Conservation (phyloP, 352 stramenopile species). For the Lagenidium giganteum region DNA sequence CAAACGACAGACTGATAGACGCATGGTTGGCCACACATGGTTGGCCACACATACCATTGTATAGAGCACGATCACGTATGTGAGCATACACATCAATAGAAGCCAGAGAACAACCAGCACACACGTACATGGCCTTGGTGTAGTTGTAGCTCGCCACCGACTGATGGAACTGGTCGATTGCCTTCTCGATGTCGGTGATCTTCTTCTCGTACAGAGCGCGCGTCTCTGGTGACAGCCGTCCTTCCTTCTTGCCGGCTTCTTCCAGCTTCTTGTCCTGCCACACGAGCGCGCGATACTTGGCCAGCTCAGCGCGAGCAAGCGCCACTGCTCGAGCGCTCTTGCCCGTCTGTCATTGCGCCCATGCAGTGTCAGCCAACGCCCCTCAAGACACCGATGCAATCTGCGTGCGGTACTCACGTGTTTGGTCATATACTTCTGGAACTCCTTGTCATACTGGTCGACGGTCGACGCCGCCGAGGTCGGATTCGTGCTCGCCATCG, state of each 20-base stretch:
- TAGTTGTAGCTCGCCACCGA: slow-evolving; percentile 59
- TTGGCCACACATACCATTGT: background rate
- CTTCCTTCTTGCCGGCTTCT: slow-evolving; percentile 49
- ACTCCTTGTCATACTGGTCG: slow-evolving; percentile 75
- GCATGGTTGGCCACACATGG: too few species aligned
- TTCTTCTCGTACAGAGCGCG: slow-evolving; percentile 47
- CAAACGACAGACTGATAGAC: slow-evolving; percentile 14
- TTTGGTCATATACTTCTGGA: slow-evolving; percentile 73
- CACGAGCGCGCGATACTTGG: slow-evolving; percentile 56
- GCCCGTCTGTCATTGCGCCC: slow-evolving; percentile 19
- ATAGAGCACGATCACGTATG: background rate
- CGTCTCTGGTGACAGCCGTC: slow-evolving; percentile 34
- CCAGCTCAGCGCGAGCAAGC: slow-evolving; percentile 54
- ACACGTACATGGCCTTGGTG: slow-evolving; percentile 49
- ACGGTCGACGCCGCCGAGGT: too few species aligned
- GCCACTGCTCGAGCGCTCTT: slow-evolving; percentile 56
- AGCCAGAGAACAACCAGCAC: too few species aligned
- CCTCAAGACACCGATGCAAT: slow-evolving; percentile 20
- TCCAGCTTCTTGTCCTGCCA: slow-evolving; percentile 77
- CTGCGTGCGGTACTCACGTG: slow-evolving; percentile 23
- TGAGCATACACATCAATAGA: background rate
- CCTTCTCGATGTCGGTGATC: slow-evolving; percentile 43
- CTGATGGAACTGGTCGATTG: slow-evolving; percentile 58
- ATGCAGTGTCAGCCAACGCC: too few species aligned
- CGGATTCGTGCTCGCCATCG: too few species aligned